phyloP scores from a whole-genome alignment of 768 basidiomycete genomes.

The Leccinum obscurum region DNA sequence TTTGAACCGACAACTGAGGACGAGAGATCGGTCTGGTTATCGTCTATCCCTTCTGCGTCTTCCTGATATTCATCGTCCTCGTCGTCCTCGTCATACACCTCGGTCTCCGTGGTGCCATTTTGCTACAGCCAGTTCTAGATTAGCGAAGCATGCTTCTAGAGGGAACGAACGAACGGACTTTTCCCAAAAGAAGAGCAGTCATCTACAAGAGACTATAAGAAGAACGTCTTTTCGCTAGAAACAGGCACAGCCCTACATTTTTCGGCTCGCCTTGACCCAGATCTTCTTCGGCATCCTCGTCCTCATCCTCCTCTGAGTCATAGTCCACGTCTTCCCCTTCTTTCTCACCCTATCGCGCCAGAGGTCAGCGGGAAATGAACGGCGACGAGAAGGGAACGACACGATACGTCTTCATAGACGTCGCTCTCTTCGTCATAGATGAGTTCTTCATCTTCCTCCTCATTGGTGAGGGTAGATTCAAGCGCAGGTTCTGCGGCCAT shows the following conservation, averaged over 20 bases:
- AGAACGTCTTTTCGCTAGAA: constrained; percentile 1
- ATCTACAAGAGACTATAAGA: constrained; percentile 18
- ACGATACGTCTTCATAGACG: constrained; percentile 29
- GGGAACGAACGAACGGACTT: constrained; percentile 10
- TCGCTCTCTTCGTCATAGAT: constrained; percentile 31
- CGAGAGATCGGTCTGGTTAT: constrained; percentile 13
- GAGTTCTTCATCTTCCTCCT: constrained; percentile 10
- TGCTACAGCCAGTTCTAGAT: constrained; percentile 3
- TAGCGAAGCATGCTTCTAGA: background rate
- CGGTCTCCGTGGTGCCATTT: constrained; percentile 11
- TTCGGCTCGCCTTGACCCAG: background rate
- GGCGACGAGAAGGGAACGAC: background rate
- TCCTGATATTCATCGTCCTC: constrained; percentile 25
- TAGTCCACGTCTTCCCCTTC: constrained; percentile 8
- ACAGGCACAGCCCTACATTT: constrained; percentile 14
- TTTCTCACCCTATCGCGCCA: constrained; percentile 20
- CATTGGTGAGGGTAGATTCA: constrained; percentile 5
- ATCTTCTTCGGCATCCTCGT: constrained; percentile 8
- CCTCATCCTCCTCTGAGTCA: constrained; percentile 23
- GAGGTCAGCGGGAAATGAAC: background rate
- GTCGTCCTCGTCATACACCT: constrained; percentile 19
- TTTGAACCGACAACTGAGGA: constrained; percentile 22
- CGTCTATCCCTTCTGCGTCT: constrained; percentile 10
- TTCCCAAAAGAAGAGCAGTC: constrained; percentile 25
- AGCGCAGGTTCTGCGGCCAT: constrained; percentile 25